A percentile compares a stretch with the other conserved stretches of the same genome.
Evolutionary conservation across 2,329 filamentous ascomycete species (phyloP).

Genomic region (Aurifilum marmelostoma): DNA sequence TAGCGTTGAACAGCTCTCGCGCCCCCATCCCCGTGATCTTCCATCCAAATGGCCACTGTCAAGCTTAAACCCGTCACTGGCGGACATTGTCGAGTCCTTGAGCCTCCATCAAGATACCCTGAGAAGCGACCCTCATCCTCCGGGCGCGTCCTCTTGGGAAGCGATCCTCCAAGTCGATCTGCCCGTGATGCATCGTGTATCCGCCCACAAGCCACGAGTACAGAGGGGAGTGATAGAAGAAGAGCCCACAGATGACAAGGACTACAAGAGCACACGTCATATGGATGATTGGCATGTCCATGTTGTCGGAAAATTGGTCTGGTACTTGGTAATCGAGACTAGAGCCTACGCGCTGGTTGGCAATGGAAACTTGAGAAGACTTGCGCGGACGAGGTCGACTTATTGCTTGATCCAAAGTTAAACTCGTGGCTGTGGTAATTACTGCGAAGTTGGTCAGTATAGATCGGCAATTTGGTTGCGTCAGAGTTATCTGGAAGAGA

Average conservation of each 20-base stretch:
- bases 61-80: not conserved
- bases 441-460: not conserved
- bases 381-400: not conserved
- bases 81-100: not conserved
- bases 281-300: not conserved
- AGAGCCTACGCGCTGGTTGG: not conserved
- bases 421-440: not conserved
- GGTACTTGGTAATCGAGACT: not conserved
- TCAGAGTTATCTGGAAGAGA: not conserved
- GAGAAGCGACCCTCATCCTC: not conserved
- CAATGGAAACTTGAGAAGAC: not conserved
- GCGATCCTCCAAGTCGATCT: too few relatives aligned
- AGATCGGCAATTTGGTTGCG: not conserved
- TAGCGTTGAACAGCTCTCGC: not conserved
- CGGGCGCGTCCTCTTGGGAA: not conserved
- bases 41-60: not conserved
- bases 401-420: not conserved
- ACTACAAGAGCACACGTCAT: not conserved
- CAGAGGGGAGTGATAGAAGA: constrained; percentile 1
- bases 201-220: not conserved
- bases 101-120: not conserved
- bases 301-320: not conserved
- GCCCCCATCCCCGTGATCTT: not conserved
- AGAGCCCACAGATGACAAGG: not conserved
- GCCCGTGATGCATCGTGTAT: not conserved